A percentile compares a stretch with the other conserved stretches of the same genome.
These are phyloP conservation scores for Saccharomyces hybrid DNA, from an alignment of 1,139 yeast species.

Conservation along the genomic window DNA sequence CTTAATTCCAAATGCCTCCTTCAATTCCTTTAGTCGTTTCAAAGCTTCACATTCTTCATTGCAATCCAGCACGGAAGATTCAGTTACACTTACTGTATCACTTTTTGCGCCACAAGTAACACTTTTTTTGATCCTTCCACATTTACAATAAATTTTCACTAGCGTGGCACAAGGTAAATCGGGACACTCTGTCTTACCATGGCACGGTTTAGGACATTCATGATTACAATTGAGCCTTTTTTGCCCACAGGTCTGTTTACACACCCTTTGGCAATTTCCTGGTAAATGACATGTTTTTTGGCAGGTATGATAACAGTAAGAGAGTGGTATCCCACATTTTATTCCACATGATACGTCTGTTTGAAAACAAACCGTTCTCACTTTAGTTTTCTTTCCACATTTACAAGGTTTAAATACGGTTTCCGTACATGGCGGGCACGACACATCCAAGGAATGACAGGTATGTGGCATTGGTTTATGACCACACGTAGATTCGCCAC, in stretches of 20 bases:
- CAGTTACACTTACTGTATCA: not conserved
- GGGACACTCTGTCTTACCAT: conserved; percentile 48
- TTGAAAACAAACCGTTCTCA: conserved; percentile 67
- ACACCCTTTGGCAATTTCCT: conserved; percentile 36
- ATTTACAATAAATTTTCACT: conserved; percentile 49
- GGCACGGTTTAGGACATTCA: conserved; percentile 57
- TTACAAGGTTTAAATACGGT: conserved; percentile 57
- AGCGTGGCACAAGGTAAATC: conserved; percentile 45
- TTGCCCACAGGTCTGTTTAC: conserved; percentile 53
- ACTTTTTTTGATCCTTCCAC: conserved; percentile 48
- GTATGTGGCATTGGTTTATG: conserved; percentile 66
- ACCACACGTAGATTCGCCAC: conserved; percentile 52
- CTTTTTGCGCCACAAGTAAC: conserved; percentile 49
- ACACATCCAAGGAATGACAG: conserved; percentile 58
- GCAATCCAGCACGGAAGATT: conserved; percentile 37
- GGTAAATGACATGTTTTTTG: conserved; percentile 41
- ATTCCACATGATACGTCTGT: conserved; percentile 64
- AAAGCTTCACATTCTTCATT: conserved; percentile 62
- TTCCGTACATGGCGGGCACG: conserved; percentile 75
- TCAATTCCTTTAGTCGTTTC: conserved; percentile 54
- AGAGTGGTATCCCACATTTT: conserved; percentile 48
- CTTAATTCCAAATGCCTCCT: conserved; percentile 48
- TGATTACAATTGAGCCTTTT: conserved; percentile 52
- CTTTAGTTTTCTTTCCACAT: conserved; percentile 52
- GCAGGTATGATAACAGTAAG: conserved; percentile 66